phyloP scores from a whole-genome alignment of 2,329 filamentous ascomycete genomes.

The Hymenoscyphus occultus region DNA sequence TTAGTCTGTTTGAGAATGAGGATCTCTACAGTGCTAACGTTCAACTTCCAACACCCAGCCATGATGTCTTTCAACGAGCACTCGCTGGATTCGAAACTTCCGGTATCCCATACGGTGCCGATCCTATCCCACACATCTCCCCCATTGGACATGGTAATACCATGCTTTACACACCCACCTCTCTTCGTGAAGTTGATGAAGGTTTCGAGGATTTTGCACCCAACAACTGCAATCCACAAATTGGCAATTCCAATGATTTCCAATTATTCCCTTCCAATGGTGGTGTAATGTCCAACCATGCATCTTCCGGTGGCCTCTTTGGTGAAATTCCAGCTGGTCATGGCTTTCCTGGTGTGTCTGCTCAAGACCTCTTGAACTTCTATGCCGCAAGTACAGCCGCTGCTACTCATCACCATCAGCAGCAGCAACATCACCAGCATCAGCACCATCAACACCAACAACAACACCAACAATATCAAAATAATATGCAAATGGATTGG shows the following conservation, averaged over 20 bases:
- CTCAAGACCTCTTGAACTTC: conserved; percentile 32
- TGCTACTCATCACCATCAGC: conserved; percentile 18
- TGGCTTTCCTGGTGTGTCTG: conserved; percentile 24
- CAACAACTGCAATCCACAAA: conserved; percentile 21
- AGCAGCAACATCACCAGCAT: conserved; percentile 4
- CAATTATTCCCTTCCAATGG: conserved; percentile 32
- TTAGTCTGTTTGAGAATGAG: conserved; percentile 55
- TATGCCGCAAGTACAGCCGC: conserved; percentile 30
- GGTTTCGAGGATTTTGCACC: conserved; percentile 33
- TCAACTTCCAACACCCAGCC: conserved; percentile 51
- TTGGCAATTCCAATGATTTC: conserved; percentile 28
- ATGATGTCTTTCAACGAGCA: conserved; percentile 41
- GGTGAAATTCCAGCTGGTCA: conserved; percentile 30
- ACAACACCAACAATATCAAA: no score
- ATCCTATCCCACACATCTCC: conserved; percentile 56
- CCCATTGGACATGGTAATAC: conserved; percentile 65
- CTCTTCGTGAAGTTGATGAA: conserved; percentile 61
- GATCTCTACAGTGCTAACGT: conserved; percentile 60
- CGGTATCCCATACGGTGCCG: conserved; percentile 31
- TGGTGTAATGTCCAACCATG: conserved; percentile 26
- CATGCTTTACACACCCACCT: conserved; percentile 67
- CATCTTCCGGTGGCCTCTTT: conserved; percentile 30
- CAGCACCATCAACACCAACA: no score
- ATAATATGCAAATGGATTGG: conserved; percentile 27
- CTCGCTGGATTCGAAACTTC: conserved; percentile 30